Percentiles rank a stretch among this genome's conserved stretches.
Evolutionary conservation across 768 basidiomycete genomes (phyloP).

Genomic region (Leccinum boreale): DNA sequence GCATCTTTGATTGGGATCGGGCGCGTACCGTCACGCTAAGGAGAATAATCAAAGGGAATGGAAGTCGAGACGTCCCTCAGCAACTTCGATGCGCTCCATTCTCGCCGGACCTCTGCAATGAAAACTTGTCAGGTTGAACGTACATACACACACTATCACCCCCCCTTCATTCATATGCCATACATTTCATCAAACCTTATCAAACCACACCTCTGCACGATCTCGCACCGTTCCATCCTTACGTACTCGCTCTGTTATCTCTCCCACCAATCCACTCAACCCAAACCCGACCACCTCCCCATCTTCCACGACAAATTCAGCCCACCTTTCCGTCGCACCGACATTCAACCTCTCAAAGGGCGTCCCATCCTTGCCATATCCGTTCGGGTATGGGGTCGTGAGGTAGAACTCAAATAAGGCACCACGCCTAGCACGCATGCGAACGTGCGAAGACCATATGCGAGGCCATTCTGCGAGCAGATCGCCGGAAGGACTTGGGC

Average conservation of each 20-base stretch:
- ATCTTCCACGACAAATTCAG: slow-evolving; percentile 25
- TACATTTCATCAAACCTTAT: slow-evolving; percentile 10
- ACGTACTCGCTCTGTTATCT: slow-evolving; percentile 20
- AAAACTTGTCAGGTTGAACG: background rate
- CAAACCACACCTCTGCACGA: slow-evolving; percentile 32
- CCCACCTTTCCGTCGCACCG: background rate
- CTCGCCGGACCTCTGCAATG: background rate
- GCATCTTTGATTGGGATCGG: background rate
- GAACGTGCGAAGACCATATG: slow-evolving; percentile 37
- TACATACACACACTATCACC: no score
- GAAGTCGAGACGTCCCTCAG: background rate
- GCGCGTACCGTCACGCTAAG: background rate
- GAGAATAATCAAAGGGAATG: background rate
- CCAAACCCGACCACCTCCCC: slow-evolving; percentile 32
- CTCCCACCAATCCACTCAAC: slow-evolving; percentile 14
- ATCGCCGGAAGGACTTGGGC: slow-evolving; percentile 1
- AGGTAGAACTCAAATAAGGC: slow-evolving; percentile 19
- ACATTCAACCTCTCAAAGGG: slow-evolving; percentile 28
- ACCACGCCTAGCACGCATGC: slow-evolving; percentile 21
- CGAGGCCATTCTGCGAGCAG: slow-evolving; percentile 34
- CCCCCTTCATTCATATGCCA: background rate
- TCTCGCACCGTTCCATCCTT: slow-evolving; percentile 19
- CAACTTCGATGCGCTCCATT: background rate
- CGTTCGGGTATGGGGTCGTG: slow-evolving; percentile 33
- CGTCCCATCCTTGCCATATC: slow-evolving; percentile 36